Base-by-base conservation (phyloP, 1,284 basidiomycete species). In the Singerocomus inundabilis region DNA sequence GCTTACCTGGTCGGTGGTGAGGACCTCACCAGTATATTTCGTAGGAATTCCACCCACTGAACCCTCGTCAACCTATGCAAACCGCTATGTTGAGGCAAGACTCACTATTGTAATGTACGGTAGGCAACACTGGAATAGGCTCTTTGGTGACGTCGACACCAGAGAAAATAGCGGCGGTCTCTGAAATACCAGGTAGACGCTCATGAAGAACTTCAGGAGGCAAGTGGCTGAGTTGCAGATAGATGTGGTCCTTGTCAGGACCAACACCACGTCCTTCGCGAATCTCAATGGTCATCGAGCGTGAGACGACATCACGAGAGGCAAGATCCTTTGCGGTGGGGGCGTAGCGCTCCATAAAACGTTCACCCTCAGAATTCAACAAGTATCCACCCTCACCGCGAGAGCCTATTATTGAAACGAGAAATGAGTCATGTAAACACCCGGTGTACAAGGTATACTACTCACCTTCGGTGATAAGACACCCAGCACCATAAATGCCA, bases 91-190 rank as follows among this genome's bases (percentile, higher is more conserved):
- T 42, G 16, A 44, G 33, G 5, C 8, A 25, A 51, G 36, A 49
- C 89, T 71, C 70, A 93, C 91, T 91, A 71, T 95, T 96, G 74
- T 96, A 96, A 72, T 97, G 93, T 41, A 96, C 94, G 39, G 94
- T 98, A 38, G 94, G 95, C 57, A 98, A 72, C 33, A 99, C 97
- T 48, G 94, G 94, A 64, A 98, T 98, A 44, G 97, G 97, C 72
- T 99, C 96, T 79, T 99, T 99, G 59, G 97, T 99, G 56, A 99
- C 97, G 72, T 99, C 97, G 58, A 99, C 97, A 73, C 97, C 97
- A 66, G 93, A 85, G 77, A 99, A 99, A 68, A 99, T 99, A 57
- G 96, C 91, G 32, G 97, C 97, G 11, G 97, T 99, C 80, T 99
- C 97, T 46, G 97, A 99, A 70, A 99, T 99, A 83, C 97, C 97